Evolutionary conservation across 2,329 filamentous ascomycete species (phyloP), one percentile per base, ranked within the genome.

Genomic region (Juglanconis oblonga): DNA sequence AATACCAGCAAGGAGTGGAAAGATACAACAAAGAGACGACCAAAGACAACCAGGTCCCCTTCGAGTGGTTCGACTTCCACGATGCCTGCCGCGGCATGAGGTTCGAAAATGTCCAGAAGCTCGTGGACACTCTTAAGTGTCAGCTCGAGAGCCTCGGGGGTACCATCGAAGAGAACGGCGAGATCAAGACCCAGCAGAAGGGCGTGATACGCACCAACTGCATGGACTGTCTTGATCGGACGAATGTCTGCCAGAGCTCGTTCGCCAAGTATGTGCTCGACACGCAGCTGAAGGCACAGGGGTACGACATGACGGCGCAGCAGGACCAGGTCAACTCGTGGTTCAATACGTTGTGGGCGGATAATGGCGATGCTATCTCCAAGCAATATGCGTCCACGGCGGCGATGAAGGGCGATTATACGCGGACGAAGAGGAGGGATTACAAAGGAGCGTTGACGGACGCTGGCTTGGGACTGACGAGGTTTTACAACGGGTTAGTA

Each of bases 61-160:
- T 96, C 69, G 91, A 97, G 70, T 99, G 95, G 95, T 99, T 98
- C 68, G 95, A 99, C 70, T 99, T 99, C 68, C 95, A 98, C 72
- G 82, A 87, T 17, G 90, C 90, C 33, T 98, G 95, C 70, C 88
- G 92, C 14, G 95, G 95, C 0, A 97, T 99, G 94, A 96, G 92
- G 67, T 99, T 98, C 69, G 94, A 98, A 70, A 98, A 98, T 61
- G 93, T 98, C 11, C 89, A 87, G 59, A 79, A 88, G 33, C 81
- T 99, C 1, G 81, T 99, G 55, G 83, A 91, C 51, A 86, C 79
- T 0, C 74, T 98, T 4, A 83, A 83, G 33, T 76, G 81, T 4
- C 87, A 83, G n/a, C 77, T 97, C 10, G 86, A 89, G 48, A 78
- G 81, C 4, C 85, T 89, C 50, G 88, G 90, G 1, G 92, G 90